These are phyloP conservation scores for Euphorbia pulcherrima DNA, from an alignment of 345 rosid species.

Conservation along the genomic window DNA sequence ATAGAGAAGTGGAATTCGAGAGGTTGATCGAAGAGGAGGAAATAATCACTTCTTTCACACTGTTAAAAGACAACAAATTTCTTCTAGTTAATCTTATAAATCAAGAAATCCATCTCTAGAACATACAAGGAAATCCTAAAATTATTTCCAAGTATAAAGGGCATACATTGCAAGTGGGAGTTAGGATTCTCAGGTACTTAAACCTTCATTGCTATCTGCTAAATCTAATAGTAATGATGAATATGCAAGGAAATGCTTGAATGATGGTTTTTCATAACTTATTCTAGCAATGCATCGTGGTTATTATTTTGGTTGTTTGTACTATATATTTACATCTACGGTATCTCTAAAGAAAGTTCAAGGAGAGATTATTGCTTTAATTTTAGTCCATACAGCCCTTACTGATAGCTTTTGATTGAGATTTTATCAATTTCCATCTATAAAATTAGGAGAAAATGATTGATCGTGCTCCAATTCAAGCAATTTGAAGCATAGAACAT, in stretches of 20 bases:
- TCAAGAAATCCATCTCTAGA: conserved; percentile 63
- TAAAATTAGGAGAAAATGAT: neutral
- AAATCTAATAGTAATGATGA: neutral
- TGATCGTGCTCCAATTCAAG: no score
- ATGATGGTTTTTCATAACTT: neutral
- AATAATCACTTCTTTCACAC: conserved; percentile 54
- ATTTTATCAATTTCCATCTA: neutral
- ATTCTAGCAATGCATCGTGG: neutral
- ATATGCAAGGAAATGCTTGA: neutral
- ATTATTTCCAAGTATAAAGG: conserved; percentile 45
- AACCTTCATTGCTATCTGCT: no score
- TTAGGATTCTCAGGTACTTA: conserved; percentile 77
- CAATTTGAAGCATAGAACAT: no score
- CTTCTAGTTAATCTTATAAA: conserved; percentile 57
- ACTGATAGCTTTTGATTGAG: neutral
- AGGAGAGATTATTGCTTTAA: neutral
- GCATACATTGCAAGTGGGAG: conserved; percentile 72
- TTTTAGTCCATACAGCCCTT: neutral
- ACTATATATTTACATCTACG: neutral
- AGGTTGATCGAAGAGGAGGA: no score
- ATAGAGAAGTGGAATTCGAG: conserved; percentile 43
- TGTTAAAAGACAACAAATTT: conserved; percentile 50
- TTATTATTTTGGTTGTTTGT: neutral
- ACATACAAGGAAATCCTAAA: no score
- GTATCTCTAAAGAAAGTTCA: neutral